Evolutionary conservation across 2,329 filamentous ascomycete genomes (phyloP), one percentile per base, ranked within the genome.

Genomic region (Fusarium oxysporum): DNA sequence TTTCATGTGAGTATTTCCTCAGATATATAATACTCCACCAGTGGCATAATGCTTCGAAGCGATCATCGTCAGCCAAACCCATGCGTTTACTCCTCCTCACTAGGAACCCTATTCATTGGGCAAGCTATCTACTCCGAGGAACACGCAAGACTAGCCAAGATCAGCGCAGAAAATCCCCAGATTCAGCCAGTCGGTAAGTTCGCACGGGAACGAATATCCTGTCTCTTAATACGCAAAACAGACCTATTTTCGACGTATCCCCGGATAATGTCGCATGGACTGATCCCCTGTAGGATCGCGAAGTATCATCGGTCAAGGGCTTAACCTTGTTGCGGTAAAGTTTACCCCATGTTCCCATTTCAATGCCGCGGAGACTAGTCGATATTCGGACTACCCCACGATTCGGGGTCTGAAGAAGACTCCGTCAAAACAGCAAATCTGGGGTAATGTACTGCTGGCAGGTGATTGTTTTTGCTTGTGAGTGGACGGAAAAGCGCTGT

Each of bases 341-440:
- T 40, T 21, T 21, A 45, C 61, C 61, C 21, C 62, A 47, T 62
- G 3, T n/a, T 28, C 21, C 25, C 11, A n/a, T 4, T 4, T 17
- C 17, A 21, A 66, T 32, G 7, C 64, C 64, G 43, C 64, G 51
- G 51, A 66, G 51, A 60, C 64, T 67, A 66, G 62, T 66, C 64
- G 10, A 60, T 14, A 66, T 59, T 35, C 33, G 28, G 44, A 33
- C 19, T 35, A 51, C 62, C 62, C 64, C 62, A 58, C 38, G 37
- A 50, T n/a, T 47, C 62, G 45, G 51, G 5, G 6, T 23, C 17
- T 37, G 23, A 45, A 41, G 5, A 51, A 51, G 38, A n/a, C 19
- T 23, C 53, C 53, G 62, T 28, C 23, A 32, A 8, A 35, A 21
- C 8, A 21, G 12, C 32, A 32, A 13, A 41, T 28, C 47, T 17